phyloP scores from a whole-genome alignment of 306 rosid species.

The Hippophae tibetana region DNA sequence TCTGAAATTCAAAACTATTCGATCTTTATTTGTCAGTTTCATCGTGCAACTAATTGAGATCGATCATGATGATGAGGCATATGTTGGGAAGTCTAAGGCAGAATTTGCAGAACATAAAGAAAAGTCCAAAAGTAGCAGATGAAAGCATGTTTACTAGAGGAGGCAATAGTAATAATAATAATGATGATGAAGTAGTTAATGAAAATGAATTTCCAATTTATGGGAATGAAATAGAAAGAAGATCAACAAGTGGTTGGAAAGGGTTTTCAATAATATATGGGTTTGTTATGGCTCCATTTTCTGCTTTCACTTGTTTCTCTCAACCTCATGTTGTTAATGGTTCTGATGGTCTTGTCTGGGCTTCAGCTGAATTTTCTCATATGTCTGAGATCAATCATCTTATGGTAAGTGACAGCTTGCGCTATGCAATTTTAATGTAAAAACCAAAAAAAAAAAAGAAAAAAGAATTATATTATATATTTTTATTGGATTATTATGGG shows the following conservation, averaged over 20 bases:
- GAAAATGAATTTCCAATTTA: constrained; percentile 21
- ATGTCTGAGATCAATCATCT: constrained; percentile 78
- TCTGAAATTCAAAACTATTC: neutral
- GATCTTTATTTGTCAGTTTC: neutral
- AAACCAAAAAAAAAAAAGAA: neutral
- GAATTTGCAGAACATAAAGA: constrained; percentile 43
- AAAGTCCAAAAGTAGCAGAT: constrained; percentile 79
- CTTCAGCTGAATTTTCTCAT: constrained; percentile 47
- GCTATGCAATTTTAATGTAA: constrained; percentile 94
- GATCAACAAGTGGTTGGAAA: constrained; percentile 35
- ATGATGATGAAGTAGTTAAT: constrained; percentile 10
- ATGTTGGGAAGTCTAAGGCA: constrained; percentile 33
- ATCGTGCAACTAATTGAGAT: too few relatives aligned
- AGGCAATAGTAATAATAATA: neutral
- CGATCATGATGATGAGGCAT: constrained; percentile 20
- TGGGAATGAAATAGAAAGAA: constrained; percentile 20
- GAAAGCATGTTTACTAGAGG: constrained; percentile 57
- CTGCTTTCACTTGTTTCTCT: constrained; percentile 64
- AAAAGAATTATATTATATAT: neutral
- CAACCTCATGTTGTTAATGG: constrained; percentile 48
- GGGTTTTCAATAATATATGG: constrained; percentile 39
- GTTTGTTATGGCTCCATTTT: constrained; percentile 55
- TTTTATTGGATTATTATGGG: too few relatives aligned
- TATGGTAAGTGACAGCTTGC: constrained; percentile 93
- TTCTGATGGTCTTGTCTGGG: constrained; percentile 56